phyloP scores from a whole-genome alignment of 2,329 filamentous ascomycete species.

The Talaromyces verruculosus region DNA sequence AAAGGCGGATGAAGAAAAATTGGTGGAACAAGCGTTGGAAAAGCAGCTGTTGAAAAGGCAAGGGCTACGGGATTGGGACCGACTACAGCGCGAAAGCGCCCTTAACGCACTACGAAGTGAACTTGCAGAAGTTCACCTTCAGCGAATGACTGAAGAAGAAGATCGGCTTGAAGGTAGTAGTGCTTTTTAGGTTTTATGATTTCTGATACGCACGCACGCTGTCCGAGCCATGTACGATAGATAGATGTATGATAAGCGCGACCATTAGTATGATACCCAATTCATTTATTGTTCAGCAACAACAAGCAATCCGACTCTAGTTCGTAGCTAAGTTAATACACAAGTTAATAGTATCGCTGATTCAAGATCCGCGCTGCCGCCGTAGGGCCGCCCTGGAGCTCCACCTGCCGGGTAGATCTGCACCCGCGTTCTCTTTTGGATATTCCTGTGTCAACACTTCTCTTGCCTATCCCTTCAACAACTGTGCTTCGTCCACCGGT shows the following conservation, averaged over 20 bases:
- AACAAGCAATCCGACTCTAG: not conserved
- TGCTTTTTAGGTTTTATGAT: constrained; percentile 35
- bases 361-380: not conserved
- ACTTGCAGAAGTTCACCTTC: constrained; percentile 49
- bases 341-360: not conserved
- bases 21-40: constrained; percentile 47
- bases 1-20: constrained; percentile 46
- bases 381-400: not conserved
- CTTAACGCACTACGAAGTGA: constrained; percentile 50
- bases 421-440: constrained; percentile 9
- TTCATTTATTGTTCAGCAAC: not conserved
- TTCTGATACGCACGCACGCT: not conserved
- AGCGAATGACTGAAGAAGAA: constrained; percentile 47
- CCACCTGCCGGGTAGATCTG: constrained; percentile 6
- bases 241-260: constrained; percentile 1
- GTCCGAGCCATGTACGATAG: constrained; percentile 6
- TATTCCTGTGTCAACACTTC: not conserved
- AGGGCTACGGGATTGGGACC: constrained; percentile 50
- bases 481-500: not conserved
- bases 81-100: constrained; percentile 48
- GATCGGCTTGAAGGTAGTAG: constrained; percentile 43
- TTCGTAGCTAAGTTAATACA: not conserved
- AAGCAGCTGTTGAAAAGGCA: constrained; percentile 46
- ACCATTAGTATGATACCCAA: constrained; percentile 1
- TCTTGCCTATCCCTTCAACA: not conserved